Evolutionary conservation across 2,329 filamentous ascomycete species (phyloP), one percentile per base, ranked within the genome.

Genomic region (Onygena corvina): DNA sequence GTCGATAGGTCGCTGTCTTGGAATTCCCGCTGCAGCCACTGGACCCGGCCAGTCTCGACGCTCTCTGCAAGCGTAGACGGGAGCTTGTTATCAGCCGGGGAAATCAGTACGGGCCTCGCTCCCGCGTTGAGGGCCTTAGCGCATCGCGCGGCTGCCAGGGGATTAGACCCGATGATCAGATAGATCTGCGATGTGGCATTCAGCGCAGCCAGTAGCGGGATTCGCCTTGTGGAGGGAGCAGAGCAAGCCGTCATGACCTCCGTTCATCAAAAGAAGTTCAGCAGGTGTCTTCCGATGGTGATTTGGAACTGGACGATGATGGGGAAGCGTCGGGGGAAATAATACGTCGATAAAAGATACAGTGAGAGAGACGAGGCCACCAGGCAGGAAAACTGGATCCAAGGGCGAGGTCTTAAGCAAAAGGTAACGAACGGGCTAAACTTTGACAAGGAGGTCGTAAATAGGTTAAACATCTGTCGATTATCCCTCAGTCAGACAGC

Each of bases 61-160:
- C 66, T 62, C 40, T 69, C 67, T 31, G 60, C 56, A 18, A 83
- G 64, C 5, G 29, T 46, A 9, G 74, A 75, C 54, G 78, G 80
- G 59, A 81, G 78, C 25, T 81, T 52, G 33, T 79, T 76, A 5
- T 75, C 71, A 1, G 76, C 72, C 0, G 86, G 82, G 2, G 87
- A 80, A 59, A 98, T 74, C 38, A 96, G 70, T 35, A 92, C 76
- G 0, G 92, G 87, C 42, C 67, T 78, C 46, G 92, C 92, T 58
- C 90, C 90, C 12, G 86, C 84, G 59, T 83, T 78, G 46, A 95
- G 68, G 2, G 86, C 89, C 61, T 86, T 85, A 9, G 76, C 71
- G 68, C 86, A 93, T 58, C 92, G 79, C 27, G 87, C 78, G 47
- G 84, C 83, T n/a, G 92, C 90, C 34, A 98, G 76, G 11, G 90